Percentiles rank a stretch among this genome's conserved stretches.
These are phyloP conservation scores for Xenoacremonium recifei DNA, from an alignment of 2,329 filamentous ascomycete species.

Conservation along the genomic window DNA sequence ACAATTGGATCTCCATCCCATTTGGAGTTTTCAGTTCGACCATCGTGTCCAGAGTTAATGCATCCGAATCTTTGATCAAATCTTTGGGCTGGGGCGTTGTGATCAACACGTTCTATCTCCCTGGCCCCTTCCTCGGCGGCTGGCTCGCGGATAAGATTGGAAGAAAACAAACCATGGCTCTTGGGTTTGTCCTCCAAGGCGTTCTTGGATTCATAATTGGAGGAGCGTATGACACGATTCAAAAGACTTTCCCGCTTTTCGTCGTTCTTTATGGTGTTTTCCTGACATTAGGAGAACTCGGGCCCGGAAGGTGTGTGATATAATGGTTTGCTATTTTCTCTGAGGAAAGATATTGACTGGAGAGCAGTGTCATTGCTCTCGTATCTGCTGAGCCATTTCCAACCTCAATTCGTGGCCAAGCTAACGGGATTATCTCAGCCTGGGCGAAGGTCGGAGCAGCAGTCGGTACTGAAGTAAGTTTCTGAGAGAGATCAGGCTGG, in stretches of 20 bases:
- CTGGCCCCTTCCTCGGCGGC: conserved; percentile 46
- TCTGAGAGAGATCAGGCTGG: too few species aligned
- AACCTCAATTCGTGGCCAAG: conserved; percentile 48
- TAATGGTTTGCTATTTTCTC: neutral
- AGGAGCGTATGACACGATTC: conserved; percentile 43
- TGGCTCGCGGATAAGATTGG: conserved; percentile 48
- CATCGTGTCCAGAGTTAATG: conserved; percentile 43
- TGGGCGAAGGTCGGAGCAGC: conserved; percentile 49
- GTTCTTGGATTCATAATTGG: conserved; percentile 50
- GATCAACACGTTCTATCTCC: conserved; percentile 51
- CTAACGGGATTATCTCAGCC: conserved; percentile 46
- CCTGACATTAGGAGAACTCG: conserved; percentile 47
- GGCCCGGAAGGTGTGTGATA: conserved; percentile 44
- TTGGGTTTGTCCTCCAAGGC: conserved; percentile 45
- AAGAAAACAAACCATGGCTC: conserved; percentile 47
- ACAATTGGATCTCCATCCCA: conserved; percentile 55
- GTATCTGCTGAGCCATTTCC: conserved; percentile 47
- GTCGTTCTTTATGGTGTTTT: conserved; percentile 52
- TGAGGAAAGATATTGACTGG: too few species aligned
- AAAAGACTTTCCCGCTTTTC: conserved; percentile 47
- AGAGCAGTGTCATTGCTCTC: conserved; percentile 37
- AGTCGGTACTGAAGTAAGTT: conserved; percentile 46
- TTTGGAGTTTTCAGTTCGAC: conserved; percentile 55
- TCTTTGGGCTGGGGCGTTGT: conserved; percentile 44
- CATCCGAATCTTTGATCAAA: conserved; percentile 39